Conservation (phyloP, 2,329 filamentous ascomycete species). For the Cadophora gregata region DNA sequence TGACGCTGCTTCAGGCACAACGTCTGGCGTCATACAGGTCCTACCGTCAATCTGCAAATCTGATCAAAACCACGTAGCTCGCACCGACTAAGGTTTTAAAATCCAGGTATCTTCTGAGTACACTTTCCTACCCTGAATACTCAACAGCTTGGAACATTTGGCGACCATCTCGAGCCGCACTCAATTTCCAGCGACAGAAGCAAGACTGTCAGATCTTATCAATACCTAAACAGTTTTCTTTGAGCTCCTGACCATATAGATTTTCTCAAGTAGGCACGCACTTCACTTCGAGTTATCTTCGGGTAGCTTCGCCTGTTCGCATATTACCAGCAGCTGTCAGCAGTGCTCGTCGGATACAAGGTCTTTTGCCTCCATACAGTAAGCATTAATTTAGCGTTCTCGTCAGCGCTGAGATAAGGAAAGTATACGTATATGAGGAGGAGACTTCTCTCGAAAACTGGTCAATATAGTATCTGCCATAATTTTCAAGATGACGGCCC, state of each 20-base stretch:
- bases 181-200: background rate
- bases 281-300: background rate
- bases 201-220: background rate
- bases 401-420: background rate
- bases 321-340: background rate
- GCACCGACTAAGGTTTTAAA: background rate
- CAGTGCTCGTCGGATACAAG: background rate
- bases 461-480: background rate
- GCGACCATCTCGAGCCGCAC: background rate
- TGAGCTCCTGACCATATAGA: too few relatives aligned
- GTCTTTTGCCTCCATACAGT: background rate
- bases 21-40: background rate
- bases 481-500: background rate
- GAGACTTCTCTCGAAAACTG: background rate
- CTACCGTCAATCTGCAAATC: background rate
- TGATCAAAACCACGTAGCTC: background rate
- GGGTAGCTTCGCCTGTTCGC: background rate
- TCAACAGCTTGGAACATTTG: background rate
- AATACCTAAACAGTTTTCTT: background rate
- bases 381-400: constrained; percentile 4
- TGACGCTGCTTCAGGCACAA: background rate
- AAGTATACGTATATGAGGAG: background rate
- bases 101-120: background rate
- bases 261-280: background rate
- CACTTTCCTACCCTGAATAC: background rate